phyloP scores from a whole-genome alignment of 768 basidiomycete genomes.

The Lyophyllum shimeji region DNA sequence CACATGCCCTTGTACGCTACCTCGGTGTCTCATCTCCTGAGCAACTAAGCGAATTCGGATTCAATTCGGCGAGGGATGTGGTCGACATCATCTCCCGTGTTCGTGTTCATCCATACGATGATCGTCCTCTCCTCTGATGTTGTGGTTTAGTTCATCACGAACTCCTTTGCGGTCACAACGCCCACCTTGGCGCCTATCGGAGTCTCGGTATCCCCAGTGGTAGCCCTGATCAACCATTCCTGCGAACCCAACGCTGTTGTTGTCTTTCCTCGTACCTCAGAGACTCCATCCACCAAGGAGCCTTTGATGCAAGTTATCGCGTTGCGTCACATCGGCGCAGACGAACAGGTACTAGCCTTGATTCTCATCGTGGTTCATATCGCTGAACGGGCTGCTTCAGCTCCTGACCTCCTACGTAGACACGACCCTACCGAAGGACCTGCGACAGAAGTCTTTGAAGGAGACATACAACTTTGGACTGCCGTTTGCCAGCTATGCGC shows the following conservation, averaged over 20 bases:
- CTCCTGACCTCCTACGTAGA: constrained; percentile 86
- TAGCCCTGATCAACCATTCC: constrained; percentile 86
- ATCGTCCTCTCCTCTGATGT: constrained; percentile 4
- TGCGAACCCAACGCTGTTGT: constrained; percentile 87
- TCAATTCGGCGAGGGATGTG: constrained; percentile 59
- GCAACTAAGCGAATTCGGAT: constrained; percentile 57
- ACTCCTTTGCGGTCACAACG: constrained; percentile 85
- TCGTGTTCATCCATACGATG: constrained; percentile 18
- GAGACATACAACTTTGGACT: constrained; percentile 82
- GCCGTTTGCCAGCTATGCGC: constrained; percentile 65
- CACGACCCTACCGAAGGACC: constrained; percentile 61
- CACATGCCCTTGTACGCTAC: constrained; percentile 74
- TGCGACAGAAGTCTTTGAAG: constrained; percentile 55
- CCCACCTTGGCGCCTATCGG: constrained; percentile 81
- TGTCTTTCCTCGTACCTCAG: constrained; percentile 74
- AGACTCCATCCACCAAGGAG: constrained; percentile 37
- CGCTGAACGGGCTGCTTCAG: constrained; percentile 35
- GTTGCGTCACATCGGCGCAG: constrained; percentile 57
- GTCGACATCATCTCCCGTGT: constrained; percentile 75
- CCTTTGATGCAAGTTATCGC: constrained; percentile 74
- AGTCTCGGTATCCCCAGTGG: constrained; percentile 74
- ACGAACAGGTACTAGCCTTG: constrained; percentile 64
- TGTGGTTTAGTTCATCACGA: constrained; percentile 74
- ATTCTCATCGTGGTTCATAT: not conserved
- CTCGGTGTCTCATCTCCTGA: constrained; percentile 57